Conservation (phyloP, 306 rosid genomes). For the Geum urbanum region DNA sequence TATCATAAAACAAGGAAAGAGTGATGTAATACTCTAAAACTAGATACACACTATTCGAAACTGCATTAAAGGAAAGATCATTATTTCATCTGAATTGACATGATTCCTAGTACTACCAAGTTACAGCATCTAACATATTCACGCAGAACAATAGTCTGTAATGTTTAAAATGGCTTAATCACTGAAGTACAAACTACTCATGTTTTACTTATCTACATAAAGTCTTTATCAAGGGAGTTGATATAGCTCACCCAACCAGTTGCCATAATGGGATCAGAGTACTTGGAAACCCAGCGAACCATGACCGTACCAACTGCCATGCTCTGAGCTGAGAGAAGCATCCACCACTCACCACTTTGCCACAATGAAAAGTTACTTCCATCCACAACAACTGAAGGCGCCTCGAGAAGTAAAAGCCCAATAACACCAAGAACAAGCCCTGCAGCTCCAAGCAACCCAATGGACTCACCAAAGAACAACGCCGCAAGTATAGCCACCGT, state of each 20-base stretch:
- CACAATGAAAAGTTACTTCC: conserved; percentile 68
- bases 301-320: conserved; percentile 97
- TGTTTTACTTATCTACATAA: neutral
- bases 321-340: conserved; percentile 99
- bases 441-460: conserved; percentile 71
- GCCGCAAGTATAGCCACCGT: conserved; percentile 92
- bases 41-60: neutral
- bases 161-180: neutral
- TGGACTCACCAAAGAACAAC: conserved; percentile 84
- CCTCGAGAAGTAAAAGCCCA: conserved; percentile 87
- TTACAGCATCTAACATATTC: neutral
- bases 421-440: conserved; percentile 88
- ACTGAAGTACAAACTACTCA: neutral
- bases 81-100: neutral
- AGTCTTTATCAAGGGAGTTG: conserved; percentile 9
- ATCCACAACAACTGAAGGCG: conserved; percentile 61
- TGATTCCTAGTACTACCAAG: neutral
- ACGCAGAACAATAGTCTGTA: neutral
- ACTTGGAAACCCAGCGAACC: conserved; percentile 98
- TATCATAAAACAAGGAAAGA: neutral
- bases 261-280: conserved; percentile 94
- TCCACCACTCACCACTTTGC: conserved; percentile 99
- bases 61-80: neutral
- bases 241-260: conserved; percentile 83
- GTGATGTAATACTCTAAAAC: neutral